Evolutionary conservation across 2,329 filamentous ascomycete genomes (phyloP), one percentile per base, ranked within the genome.

Genomic region (Didymella pinodella): DNA sequence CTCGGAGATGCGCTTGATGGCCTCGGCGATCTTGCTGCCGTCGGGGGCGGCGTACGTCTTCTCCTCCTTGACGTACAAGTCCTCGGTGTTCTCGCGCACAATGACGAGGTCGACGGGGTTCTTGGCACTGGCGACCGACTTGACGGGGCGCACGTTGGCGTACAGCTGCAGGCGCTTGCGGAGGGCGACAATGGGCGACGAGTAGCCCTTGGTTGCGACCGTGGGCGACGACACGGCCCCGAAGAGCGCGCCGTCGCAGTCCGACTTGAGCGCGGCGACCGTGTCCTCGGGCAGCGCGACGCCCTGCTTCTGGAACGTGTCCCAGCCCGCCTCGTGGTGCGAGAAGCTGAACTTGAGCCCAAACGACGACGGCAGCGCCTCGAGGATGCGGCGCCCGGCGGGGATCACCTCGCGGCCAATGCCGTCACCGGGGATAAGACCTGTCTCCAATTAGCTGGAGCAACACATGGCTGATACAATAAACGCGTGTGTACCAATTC

Each of bases 401-500:
- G 95, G 95, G 79, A 99, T 98, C 78, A 99, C 95, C 82, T 99
- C 95, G 77, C 92, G 92, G 81, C 95, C 95, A 81, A 99, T 99
- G 80, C 95, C 95, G 82, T 99, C 95, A 75, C 95, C 95, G 72
- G 95, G 91, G 77, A 99, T 98, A 72, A 98, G 91, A 78, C 93
- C 93, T 96, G 64, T 7, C 1, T 20, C n/a, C 44, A 62, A 62
- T 61, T 59, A 56, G 57, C 52, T 41, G 14, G 8, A n/a, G n/a
- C 8, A 4, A 6, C 4, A 7, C n/a, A 18, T 12, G 8, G 22
- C 29, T 0, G 4, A 14, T 16, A 10, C 14, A 20, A 26, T 34
- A n/a, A 26, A 11, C 2, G 25, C 5, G 26, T 6, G 4, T 43
- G 20, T 64, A 71, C 70, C 70, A 61, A 73, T 73, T 64, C 71